A percentile compares a stretch with the other conserved stretches of the same genome.
Conservation (phyloP, 2,329 filamentous ascomycete genomes). For the Colletotrichum gloeosporioides region DNA sequence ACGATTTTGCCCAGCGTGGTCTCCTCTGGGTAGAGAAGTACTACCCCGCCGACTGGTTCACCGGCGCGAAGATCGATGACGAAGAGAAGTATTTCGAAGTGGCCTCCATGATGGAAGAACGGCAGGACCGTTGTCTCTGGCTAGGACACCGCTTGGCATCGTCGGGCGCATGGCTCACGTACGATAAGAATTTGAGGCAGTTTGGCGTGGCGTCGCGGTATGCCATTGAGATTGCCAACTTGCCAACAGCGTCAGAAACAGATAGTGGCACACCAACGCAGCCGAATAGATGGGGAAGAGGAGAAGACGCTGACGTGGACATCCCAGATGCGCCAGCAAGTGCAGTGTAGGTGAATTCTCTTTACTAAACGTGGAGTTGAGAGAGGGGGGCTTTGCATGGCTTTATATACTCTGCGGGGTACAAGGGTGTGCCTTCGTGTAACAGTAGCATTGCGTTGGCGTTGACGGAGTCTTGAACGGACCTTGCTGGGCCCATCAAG, state of each 20-base stretch:
- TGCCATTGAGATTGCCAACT: constrained; percentile 23
- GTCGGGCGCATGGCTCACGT: constrained; percentile 48
- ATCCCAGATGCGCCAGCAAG: no score
- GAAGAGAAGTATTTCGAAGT: constrained; percentile 70
- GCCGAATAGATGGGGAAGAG: fast-evolving
- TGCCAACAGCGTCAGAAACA: fast-evolving
- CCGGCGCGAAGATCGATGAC: constrained; percentile 64
- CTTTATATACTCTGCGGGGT: no score
- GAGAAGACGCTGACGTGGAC: background rate
- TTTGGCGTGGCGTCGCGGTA: constrained; percentile 47
- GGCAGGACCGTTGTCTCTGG: constrained; percentile 65
- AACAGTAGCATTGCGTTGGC: no score
- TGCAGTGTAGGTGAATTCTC: no score
- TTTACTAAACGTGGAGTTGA: no score
- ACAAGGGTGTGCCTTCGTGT: no score
- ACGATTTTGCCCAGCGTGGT: constrained; percentile 72
- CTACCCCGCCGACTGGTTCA: constrained; percentile 65
- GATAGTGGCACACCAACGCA: fast-evolving
- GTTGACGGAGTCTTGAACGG: no score
- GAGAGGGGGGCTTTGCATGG: no score
- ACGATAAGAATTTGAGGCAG: constrained; percentile 37
- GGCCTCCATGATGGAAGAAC: constrained; percentile 60
- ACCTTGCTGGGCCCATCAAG: no score
- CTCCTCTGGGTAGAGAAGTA: constrained; percentile 65
- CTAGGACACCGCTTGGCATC: constrained; percentile 55